A percentile compares a stretch with the other conserved stretches of the same genome.
Conservation (phyloP, 495 filamentous ascomycete genomes). For the Xylaria flabelliformis region DNA sequence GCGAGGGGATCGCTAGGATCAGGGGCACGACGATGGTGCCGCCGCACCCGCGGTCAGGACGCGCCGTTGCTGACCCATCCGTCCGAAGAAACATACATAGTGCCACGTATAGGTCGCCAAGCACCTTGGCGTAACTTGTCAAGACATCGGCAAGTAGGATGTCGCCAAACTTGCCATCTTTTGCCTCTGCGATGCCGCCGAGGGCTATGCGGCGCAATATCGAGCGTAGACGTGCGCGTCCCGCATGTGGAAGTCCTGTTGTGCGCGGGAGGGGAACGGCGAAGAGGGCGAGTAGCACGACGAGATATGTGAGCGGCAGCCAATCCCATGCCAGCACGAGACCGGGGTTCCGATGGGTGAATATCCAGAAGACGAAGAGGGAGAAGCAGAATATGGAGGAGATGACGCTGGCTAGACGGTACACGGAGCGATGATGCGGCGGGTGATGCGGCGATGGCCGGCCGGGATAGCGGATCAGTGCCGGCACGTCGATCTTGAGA, state of each 20-base stretch:
- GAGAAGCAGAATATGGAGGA: conserved; percentile 72
- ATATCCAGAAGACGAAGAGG: conserved; percentile 79
- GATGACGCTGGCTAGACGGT: conserved; percentile 79
- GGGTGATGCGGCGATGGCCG: conserved; percentile 68
- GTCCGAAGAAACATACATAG: conserved; percentile 84
- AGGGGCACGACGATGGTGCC: conserved; percentile 76
- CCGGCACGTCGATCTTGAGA: conserved; percentile 79
- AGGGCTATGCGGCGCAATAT: conserved; percentile 75
- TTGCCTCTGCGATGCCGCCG: conserved; percentile 78
- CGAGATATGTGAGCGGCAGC: conserved; percentile 80
- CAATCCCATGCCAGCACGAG: conserved; percentile 76
- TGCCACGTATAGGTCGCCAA: conserved; percentile 87
- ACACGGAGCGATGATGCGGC: conserved; percentile 78
- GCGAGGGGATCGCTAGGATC: conserved; percentile 78
- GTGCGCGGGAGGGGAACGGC: conserved; percentile 64
- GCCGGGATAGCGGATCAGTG: conserved; percentile 78
- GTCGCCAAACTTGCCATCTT: conserved; percentile 91
- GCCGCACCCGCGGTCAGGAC: conserved; percentile 82
- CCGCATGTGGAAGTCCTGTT: conserved; percentile 65
- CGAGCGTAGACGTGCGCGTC: conserved; percentile 75
- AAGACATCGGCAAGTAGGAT: conserved; percentile 93
- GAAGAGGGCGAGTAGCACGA: conserved; percentile 71
- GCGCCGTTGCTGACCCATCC: conserved; percentile 73
- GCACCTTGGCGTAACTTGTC: conserved; percentile 90
- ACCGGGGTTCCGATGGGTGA: conserved; percentile 70